These are phyloP conservation scores for Emmonsia crescens DNA, from an alignment of 2,329 filamentous ascomycete species.

Conservation along the genomic window DNA sequence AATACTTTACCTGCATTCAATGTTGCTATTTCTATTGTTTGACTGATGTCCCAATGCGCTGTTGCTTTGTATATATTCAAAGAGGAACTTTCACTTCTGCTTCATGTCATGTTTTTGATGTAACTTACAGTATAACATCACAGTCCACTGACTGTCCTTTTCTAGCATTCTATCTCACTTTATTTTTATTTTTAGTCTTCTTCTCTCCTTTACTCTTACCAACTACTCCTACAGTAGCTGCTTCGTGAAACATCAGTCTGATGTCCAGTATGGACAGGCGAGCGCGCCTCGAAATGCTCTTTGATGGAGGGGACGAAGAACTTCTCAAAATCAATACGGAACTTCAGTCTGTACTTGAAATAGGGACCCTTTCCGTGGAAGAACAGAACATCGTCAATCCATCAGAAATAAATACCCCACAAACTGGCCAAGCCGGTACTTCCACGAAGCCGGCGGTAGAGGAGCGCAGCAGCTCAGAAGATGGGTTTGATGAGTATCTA, in stretches of 20 bases:
- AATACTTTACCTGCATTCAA: not conserved
- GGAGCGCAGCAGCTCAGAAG: conserved; percentile 8
- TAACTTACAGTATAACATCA: not conserved
- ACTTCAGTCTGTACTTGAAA: not conserved
- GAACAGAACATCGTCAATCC: not conserved
- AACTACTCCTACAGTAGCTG: not conserved
- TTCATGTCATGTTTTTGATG: not conserved
- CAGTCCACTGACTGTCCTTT: not conserved
- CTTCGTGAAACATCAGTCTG: not conserved
- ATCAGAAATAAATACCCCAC: not conserved
- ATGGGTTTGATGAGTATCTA: conserved; percentile 15
- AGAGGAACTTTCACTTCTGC: not conserved
- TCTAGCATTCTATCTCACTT: not conserved
- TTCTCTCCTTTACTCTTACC: not conserved
- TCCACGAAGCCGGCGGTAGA: not conserved
- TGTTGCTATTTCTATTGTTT: not conserved
- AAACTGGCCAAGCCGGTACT: not conserved
- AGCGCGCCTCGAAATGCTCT: conserved; percentile 22
- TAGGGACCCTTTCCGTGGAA: not conserved
- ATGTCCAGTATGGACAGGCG: conserved; percentile 16
- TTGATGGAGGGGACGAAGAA: conserved; percentile 16
- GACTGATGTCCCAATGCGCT: not conserved
- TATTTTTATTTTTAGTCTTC: not conserved
- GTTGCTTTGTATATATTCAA: not conserved
- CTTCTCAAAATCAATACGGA: conserved; percentile 14